Evolutionary conservation across 805 yeast genomes (phyloP).

Genomic region (Pichia manshurica): DNA sequence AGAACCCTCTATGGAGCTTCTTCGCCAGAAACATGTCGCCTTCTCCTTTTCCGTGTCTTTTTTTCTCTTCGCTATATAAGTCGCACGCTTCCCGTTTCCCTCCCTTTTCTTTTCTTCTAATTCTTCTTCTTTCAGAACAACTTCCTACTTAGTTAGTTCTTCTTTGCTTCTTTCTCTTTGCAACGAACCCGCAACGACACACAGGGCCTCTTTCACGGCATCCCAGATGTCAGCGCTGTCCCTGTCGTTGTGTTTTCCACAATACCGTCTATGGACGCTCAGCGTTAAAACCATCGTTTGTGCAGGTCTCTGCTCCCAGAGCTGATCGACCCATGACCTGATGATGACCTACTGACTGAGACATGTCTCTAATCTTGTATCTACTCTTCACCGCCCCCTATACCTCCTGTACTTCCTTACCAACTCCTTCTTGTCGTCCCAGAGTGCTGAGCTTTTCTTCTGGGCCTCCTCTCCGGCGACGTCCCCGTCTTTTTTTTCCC

Average conservation of each 20-base stretch:
- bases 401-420: too few relatives aligned
- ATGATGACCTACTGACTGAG: constrained; percentile 92
- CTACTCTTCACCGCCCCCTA: too few relatives aligned
- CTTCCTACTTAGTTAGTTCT: not conserved
- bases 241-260: constrained; percentile 1
- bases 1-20: too few relatives aligned
- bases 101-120: not conserved
- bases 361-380: constrained; percentile 35
- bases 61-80: too few relatives aligned
- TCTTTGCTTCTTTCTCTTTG: not conserved
- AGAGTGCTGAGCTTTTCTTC: not conserved
- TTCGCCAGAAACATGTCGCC: not conserved
- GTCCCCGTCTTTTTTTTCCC: not conserved
- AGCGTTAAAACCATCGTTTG: constrained; percentile 98
- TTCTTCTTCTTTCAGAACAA: not conserved
- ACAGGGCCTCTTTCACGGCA: constrained; percentile 10
- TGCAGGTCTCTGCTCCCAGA: constrained; percentile 72
- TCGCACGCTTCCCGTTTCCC: too few relatives aligned
- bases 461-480: too few relatives aligned
- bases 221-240: constrained; percentile 25
- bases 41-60: too few relatives aligned
- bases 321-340: constrained; percentile 75
- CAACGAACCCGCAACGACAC: not conserved
- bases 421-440: too few relatives aligned
- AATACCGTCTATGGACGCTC: constrained; percentile 3